Base-by-base conservation (phyloP, 176 grass and related monocot genomes). In the Juncus inflexus region DNA sequence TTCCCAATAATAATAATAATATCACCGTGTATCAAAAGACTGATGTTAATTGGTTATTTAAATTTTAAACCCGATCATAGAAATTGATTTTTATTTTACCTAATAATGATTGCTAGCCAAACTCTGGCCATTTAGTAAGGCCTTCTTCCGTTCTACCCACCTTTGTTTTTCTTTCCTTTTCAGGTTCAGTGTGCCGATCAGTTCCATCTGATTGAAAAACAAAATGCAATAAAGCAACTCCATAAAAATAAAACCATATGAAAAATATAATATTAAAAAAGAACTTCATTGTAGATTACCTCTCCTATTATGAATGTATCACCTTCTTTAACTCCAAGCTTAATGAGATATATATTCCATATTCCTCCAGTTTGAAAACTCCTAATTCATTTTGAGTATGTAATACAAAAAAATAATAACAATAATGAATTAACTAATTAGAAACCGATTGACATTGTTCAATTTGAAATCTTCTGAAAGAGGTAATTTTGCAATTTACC, bases 281-380 rank as follows among this genome's bases (percentile, higher is more conserved):
- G 11, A 55, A 58, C 66, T 54, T 50, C 15, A 6, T 74, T 14
- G 61, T 12, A 52, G 4, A 71, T 42, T 90, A 96, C 92, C 84
- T 91, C 87, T 12, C 84, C 82, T 7, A 96, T 54, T 64, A 91
- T 73, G 6, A 96, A 84, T 0, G 82, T 91, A 52, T 97, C 92
- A 0, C 87, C 92, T 75, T 97, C 92, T 71, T 97, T 89, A 71
- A 97, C 77, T 75, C 92, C 92, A 52, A 51, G 77, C 41, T 84
- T 97, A 19, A 77, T 65, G 9, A 97, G 84, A 71, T 79, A 78
- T 91, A 73, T 96, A 96, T 84, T 74, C 87, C 84, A 53, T 87
- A 91, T 55, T 81, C 92, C 74, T 97, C 92, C 87, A 81, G 81
- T 70, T 66, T 88, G 92, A 58, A 97, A 96, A 6, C 92, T 81